These are phyloP conservation scores for Ustilago xerochloae DNA, from an alignment of 1,284 basidiomycete species.

Conservation along the genomic window DNA sequence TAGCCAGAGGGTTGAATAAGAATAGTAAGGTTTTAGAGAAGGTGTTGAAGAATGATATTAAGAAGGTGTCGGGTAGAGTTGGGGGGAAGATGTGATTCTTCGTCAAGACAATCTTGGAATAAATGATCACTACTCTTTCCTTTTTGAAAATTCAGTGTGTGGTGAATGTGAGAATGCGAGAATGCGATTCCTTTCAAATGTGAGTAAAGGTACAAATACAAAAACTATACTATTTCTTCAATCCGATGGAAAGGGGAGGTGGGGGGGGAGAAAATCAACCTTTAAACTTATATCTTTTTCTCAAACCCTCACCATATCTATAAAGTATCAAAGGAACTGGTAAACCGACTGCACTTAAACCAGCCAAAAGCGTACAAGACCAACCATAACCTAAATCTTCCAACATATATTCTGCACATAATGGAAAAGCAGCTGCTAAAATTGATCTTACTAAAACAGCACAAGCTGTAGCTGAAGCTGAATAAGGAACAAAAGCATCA, in stretches of 20 bases:
- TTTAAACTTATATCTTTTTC: conserved; percentile 53
- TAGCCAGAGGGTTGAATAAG: neutral
- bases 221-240: neutral
- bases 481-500: conserved; percentile 71
- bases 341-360: conserved; percentile 68
- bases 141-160: neutral
- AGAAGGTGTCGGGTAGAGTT: too few species aligned
- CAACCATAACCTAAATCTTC: conserved; percentile 70
- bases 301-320: conserved; percentile 67
- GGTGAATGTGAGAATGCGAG: neutral
- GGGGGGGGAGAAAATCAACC: conserved; percentile 34
- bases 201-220: conserved; percentile 16
- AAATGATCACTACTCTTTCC: neutral
- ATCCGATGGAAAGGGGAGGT: too few species aligned
- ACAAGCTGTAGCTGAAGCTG: conserved; percentile 70
- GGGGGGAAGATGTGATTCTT: too few species aligned
- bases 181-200: neutral
- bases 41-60: conserved; percentile 10
- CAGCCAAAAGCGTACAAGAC: conserved; percentile 68
- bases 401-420: conserved; percentile 70
- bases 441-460: conserved; percentile 67
- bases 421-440: conserved; percentile 69
- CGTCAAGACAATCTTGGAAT: too few species aligned
- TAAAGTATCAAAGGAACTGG: conserved; percentile 70
- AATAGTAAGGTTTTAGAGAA: conserved; percentile 6